phyloP scores from a whole-genome alignment of 768 basidiomycete genomes.

The Termitomyces sp. region DNA sequence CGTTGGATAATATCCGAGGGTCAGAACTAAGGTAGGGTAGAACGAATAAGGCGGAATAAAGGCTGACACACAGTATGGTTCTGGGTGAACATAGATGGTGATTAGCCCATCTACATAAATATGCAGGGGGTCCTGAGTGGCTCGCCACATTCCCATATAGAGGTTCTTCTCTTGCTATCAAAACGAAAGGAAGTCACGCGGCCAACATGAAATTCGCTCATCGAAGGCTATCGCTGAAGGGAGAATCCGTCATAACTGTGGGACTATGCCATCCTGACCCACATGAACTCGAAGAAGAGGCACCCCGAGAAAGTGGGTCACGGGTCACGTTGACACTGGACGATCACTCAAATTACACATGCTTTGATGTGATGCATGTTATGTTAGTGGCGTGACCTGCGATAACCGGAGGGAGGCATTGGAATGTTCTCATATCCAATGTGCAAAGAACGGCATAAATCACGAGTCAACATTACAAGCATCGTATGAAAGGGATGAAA shows the following conservation, averaged over 20 bases:
- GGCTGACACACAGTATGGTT: not conserved
- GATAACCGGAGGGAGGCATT: not conserved
- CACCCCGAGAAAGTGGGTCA: not conserved
- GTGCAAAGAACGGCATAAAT: not conserved
- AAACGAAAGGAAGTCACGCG: not conserved
- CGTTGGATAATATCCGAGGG: slow-evolving; percentile 2
- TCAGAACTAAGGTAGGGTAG: not conserved
- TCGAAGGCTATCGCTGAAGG: not conserved
- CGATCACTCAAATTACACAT: not conserved
- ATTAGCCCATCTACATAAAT: not conserved
- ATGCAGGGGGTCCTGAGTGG: not conserved
- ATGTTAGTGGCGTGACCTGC: not conserved
- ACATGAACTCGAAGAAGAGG: not conserved
- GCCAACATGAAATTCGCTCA: not conserved
- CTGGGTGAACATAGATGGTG: not conserved
- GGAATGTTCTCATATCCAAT: no score
- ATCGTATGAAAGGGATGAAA: not conserved
- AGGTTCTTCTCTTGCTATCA: not conserved
- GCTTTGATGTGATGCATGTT: not conserved
- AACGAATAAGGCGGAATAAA: not conserved
- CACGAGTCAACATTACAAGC: not conserved
- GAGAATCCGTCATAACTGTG: not conserved
- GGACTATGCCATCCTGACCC: not conserved
- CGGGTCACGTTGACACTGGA: not conserved
- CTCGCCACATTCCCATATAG: not conserved